Base-by-base conservation (phyloP, 495 filamentous ascomycete genomes). In the Penicillium riverlandense region DNA sequence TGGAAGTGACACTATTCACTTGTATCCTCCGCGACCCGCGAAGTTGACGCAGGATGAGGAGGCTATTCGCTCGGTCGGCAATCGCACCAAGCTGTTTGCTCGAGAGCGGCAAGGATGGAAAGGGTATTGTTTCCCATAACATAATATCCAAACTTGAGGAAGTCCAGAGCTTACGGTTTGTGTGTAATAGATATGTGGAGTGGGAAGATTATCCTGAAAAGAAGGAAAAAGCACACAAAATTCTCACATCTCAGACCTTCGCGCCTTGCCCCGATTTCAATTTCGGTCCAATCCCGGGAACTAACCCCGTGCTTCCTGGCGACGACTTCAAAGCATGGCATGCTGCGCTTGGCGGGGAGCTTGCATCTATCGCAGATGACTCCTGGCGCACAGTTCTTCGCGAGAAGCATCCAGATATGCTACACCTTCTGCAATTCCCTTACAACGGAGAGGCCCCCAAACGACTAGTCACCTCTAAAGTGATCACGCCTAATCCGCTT, bases 131-230 rank as follows among this genome's bases (percentile, higher is more conserved):
- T 22, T 22, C 34, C 14, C 29, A 15, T 29, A 13, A 33, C n/a
- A 49, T 22, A n/a, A 39, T 15, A 35, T n/a, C 7, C 0, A 7
- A 12, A 34, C 9, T 2, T 34, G 10, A 34, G 10, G 32, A 10
- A 11, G 32, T 11, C 2, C 32, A 8, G n/a, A 34, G 22, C 22
- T 22, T 4, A 34, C 32, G 0, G 2, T 11, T 34, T 34, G 32
- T 10, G n/a, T 11, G 9, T 12, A 12, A 10, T 22, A 63, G 62
- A 40, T 83, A 83, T 49, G 67, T 85, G 5, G 82, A 86, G 54
- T 85, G 82, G 83, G 82, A 85, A 54, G 70, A 74, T 10, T 81
- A 83, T 43, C 82, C 80, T 0, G 80, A 83, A 35, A 84, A 83
- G 59, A 78, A 79, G 52, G 65, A 67, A 37, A 60, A 65, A 35